A percentile compares a stretch with the other conserved stretches of the same genome.
Conservation (phyloP, 345 rosid species). For the Euphorbia pulcherrima region DNA sequence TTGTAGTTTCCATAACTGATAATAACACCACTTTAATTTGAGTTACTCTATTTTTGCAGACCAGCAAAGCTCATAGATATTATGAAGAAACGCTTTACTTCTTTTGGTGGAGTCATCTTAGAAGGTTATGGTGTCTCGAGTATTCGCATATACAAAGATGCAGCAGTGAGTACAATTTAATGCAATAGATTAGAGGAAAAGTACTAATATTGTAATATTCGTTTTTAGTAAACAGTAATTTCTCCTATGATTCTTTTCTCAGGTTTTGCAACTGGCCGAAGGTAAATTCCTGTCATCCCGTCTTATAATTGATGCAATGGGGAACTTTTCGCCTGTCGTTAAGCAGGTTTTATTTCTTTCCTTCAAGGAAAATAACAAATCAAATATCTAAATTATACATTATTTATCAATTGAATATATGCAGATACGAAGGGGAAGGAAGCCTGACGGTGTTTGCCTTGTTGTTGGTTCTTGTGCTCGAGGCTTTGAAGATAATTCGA, state of each 20-base stretch:
- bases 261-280: slow-evolving; percentile 71
- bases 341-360: slow-evolving; percentile 58
- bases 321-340: slow-evolving; percentile 87
- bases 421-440: slow-evolving; percentile 73
- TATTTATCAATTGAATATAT: slow-evolving; percentile 2
- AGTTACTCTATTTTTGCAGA: slow-evolving; percentile 36
- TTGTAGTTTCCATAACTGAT: background rate
- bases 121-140: slow-evolving; percentile 68
- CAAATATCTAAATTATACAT: background rate
- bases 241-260: slow-evolving; percentile 4
- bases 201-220: background rate
- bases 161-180: slow-evolving; percentile 53
- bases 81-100: slow-evolving; percentile 63
- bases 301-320: slow-evolving; percentile 87
- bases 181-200: background rate
- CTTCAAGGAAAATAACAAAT: background rate
- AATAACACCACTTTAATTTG: slow-evolving; percentile 9
- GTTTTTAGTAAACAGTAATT: background rate
- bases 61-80: slow-evolving; percentile 82
- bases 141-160: slow-evolving; percentile 57
- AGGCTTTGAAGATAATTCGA: slow-evolving; percentile 66
- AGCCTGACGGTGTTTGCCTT: slow-evolving; percentile 95
- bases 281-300: slow-evolving; percentile 60
- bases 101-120: slow-evolving; percentile 79
- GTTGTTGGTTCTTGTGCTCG: slow-evolving; percentile 95